Percentiles rank a stretch among this genome's conserved stretches.
Evolutionary conservation across 331 rosid species (phyloP).

Genomic region (Pyrus hybrid): DNA sequence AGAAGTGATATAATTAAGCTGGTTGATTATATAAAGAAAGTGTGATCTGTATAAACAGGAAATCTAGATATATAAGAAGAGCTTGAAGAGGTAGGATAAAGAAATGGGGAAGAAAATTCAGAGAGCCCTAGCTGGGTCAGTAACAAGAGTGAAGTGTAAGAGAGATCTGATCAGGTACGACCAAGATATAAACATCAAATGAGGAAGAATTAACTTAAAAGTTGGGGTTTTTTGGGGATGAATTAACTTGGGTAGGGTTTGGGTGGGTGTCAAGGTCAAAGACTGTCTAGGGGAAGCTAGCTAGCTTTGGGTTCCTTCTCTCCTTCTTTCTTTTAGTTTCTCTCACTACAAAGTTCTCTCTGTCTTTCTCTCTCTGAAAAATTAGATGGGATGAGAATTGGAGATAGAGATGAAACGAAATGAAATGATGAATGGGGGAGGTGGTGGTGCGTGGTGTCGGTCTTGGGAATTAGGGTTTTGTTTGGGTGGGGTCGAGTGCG

Average conservation of each 20-base stretch:
- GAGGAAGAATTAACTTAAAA: not conserved
- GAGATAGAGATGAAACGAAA: not conserved
- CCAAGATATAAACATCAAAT: not conserved
- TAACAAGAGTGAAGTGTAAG: not conserved
- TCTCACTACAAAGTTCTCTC: not conserved
- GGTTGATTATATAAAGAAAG: too few species aligned
- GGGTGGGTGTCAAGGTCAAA: not conserved
- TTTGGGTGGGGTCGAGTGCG: slow-evolving; percentile 30
- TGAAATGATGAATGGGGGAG: not conserved
- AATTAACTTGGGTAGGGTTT: not conserved
- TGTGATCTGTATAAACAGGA: not conserved
- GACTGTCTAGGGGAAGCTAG: not conserved
- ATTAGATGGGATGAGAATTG: not conserved
- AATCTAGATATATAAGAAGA: not conserved
- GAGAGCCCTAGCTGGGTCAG: not conserved
- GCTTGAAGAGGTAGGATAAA: not conserved
- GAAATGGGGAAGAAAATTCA: not conserved
- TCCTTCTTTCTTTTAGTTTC: not conserved
- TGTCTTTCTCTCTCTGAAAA: not conserved
- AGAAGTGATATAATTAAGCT: not conserved
- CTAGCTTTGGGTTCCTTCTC: not conserved
- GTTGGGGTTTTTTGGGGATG: not conserved
- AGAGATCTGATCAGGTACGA: not conserved
- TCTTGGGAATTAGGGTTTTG: slow-evolving; percentile 36
- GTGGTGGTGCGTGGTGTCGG: not conserved